Evolutionary conservation across 129 eudicot species (phyloP), one percentile per base, ranked within the genome.

Genomic region (Rutidosis leptorrhynchoides): DNA sequence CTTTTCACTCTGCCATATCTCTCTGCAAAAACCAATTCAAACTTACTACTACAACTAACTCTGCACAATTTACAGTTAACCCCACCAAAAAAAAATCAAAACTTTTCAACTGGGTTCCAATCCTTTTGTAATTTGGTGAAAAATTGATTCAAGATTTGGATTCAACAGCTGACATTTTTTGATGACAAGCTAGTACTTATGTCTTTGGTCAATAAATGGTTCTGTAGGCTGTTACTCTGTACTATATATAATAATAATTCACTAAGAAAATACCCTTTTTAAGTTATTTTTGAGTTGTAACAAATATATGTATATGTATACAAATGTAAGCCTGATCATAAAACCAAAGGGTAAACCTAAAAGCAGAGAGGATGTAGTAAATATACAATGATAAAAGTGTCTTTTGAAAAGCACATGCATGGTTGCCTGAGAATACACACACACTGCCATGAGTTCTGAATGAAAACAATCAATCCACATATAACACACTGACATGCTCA

Each of bases 361-460:
- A 73, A 46, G 53, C 66, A 49, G 51, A 62, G 67, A 59, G 69
- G 73, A 51, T 58, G 79, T 48, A 68, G 79, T 75, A 75, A 75
- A 75, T 75, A 75, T 75, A 75, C 79, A 75, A 75, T 60, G 79
- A 68, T 67, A 75, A 75, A 75, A 75, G 79, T 68, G 69, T 75
- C 79, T 75, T 75, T 75, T 67, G 48, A 49, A 75, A 75, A 75
- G 79, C 79, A 75, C 79, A 75, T 75, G 79, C 79, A 75, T 75
- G 79, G 79, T 60, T 75, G 79, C 79, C 67, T 74, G 67, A 74
- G 73, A 74, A 65, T 65, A 22, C 67, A 74, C 67, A 74, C 72
- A 74, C 78, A 56, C 78, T 74, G 79, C 64, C 74, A 67, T 75
- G 56, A 67, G 64, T 75, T 75, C 69, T 75, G 79, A 75, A 67